These are phyloP conservation scores for Lavandula angustifolia DNA, from an alignment of 257 asterid genomes.

Conservation along the genomic window DNA sequence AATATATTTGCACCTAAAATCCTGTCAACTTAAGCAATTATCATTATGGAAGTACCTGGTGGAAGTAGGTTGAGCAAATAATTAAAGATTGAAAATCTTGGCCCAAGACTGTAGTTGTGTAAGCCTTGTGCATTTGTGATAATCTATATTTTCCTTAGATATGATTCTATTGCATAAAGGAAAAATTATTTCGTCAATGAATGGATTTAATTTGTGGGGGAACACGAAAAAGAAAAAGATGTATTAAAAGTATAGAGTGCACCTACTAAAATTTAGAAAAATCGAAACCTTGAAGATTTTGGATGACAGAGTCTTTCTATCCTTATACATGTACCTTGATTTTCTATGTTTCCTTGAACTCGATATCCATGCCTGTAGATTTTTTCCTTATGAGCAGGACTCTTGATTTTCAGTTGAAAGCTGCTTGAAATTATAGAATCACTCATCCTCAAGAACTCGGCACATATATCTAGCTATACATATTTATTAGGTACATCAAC, in stretches of 20 bases:
- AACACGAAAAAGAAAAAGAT: not conserved
- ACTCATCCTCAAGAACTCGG: not conserved
- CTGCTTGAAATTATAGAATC: not conserved
- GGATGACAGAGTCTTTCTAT: conserved; percentile 3
- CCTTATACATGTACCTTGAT: not conserved
- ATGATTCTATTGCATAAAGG: not conserved
- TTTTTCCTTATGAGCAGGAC: not conserved
- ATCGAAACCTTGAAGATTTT: not conserved
- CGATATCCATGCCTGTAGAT: not conserved
- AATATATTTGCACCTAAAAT: not conserved
- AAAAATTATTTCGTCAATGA: not conserved
- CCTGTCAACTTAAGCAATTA: not conserved
- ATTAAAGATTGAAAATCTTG: not conserved
- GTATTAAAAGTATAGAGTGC: not conserved
- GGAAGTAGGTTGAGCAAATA: not conserved
- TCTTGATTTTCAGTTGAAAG: conserved; percentile 4
- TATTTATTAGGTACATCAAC: not conserved
- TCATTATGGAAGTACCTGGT: not conserved
- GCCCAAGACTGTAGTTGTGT: not conserved
- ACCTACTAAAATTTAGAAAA: conserved; percentile 7
- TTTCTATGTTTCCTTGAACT: not conserved
- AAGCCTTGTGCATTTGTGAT: conserved; percentile 13
- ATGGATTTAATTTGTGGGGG: not conserved
- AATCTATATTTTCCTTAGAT: conserved; percentile 6
- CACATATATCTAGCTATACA: not conserved